Percentiles rank a stretch among this genome's conserved stretches.
Evolutionary conservation across 2,329 filamentous ascomycete genomes (phyloP).

Genomic region (Didymella lethalis): DNA sequence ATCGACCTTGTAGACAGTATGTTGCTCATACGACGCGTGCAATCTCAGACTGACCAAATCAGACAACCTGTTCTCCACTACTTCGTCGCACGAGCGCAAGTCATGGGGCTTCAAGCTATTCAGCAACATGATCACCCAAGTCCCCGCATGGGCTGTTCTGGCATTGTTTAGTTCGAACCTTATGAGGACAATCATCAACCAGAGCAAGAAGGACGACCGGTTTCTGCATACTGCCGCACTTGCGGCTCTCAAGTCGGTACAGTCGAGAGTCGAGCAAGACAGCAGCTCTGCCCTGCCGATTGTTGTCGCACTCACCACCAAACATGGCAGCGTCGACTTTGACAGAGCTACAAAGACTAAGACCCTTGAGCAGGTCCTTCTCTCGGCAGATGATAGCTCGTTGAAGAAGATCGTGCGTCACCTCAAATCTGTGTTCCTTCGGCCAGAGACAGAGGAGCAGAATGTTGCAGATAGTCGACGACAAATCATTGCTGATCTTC

Average conservation of each 20-base stretch:
- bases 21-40: slow-evolving; percentile 43
- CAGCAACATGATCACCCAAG: slow-evolving; percentile 71
- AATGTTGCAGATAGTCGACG: slow-evolving; percentile 56
- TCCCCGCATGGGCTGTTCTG: slow-evolving; percentile 60
- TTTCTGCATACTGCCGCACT: slow-evolving; percentile 72
- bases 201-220: slow-evolving; percentile 47
- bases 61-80: slow-evolving; percentile 85
- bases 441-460: slow-evolving; percentile 56
- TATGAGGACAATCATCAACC: slow-evolving; percentile 61
- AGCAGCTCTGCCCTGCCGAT: slow-evolving; percentile 67
- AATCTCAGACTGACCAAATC: slow-evolving; percentile 16
- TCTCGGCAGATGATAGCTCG: slow-evolving; percentile 62
- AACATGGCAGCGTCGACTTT: slow-evolving; percentile 77
- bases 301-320: slow-evolving; percentile 72
- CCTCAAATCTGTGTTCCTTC: slow-evolving; percentile 57
- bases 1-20: slow-evolving; percentile 82
- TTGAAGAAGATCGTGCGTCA: slow-evolving; percentile 62
- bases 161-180: slow-evolving; percentile 83
- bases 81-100: slow-evolving; percentile 86
- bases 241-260: slow-evolving; percentile 76
- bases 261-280: slow-evolving; percentile 66
- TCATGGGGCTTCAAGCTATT: slow-evolving; percentile 91
- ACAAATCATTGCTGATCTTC: slow-evolving; percentile 60
- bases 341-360: slow-evolving; percentile 87
- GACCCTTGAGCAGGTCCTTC: slow-evolving; percentile 77